Evolutionary conservation across 2,329 filamentous ascomycete genomes (phyloP), one percentile per base, ranked within the genome.

Genomic region (Fusarium bulbicola): DNA sequence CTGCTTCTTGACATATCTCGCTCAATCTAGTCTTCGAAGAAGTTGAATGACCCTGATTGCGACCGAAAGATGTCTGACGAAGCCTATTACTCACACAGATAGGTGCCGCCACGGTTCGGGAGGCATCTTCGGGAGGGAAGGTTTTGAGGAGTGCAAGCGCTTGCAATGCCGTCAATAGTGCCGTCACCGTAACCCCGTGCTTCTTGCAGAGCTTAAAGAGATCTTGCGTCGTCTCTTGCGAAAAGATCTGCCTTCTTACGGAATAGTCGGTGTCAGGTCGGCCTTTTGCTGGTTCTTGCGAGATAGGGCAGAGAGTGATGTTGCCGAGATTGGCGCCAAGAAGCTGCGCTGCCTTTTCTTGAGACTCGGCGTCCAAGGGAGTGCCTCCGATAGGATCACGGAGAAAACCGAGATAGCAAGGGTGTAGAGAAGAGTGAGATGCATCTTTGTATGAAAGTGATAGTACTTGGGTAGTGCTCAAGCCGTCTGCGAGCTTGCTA

Each of bases 31-130:
- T 5, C 7, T 57, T 37, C 1, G 14, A 14, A 28, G 43, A 21
- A 37, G 9, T 20, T 8, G n/a, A 18, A 10, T 8, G 21, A 11
- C 26, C 49, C 7, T 26, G 34, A 21, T 32, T 32, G 6, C 37
- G 28, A 8, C 42, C 32, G 5, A 58, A 20, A 3, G 61, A 28
- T 2, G 59, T 66, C 9, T 64, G 50, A 2, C n/a, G 43, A 5
- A 66, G 37, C 21, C 59, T 32, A 13, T 66, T 66, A 10, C 43
- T 64, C 8, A 64, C 63, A 15, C 59, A 66, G 6, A 64, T 64
- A n/a, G 60, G 60, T 5, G 63, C 42, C 6, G 50, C 49, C 6
- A 16, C 16, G 3, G 30, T 32, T 10, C 60, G 52, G 15, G 60
- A 15, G 4, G 21, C 4, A 24, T 57, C 50, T 16, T 65, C 28